Percentiles rank a stretch among this genome's conserved stretches.
Evolutionary conservation across 1,284 basidiomycete species (phyloP).

Genomic region (Wallemia hederae): DNA sequence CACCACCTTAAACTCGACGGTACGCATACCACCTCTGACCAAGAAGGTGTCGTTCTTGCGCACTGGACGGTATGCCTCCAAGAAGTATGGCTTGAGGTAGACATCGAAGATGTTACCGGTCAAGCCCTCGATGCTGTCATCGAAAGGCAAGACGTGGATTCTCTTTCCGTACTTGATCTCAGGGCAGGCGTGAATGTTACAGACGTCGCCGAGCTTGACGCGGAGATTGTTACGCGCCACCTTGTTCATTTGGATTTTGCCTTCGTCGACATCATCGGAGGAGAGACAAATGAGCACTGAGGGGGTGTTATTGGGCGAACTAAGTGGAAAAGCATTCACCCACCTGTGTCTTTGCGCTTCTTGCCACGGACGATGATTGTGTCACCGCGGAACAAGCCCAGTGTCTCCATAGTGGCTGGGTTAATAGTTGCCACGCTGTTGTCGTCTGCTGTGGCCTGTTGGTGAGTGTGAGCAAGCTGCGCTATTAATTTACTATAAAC

Average conservation of each 20-base stretch:
- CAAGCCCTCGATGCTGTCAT: constrained; percentile 86
- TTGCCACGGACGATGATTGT: constrained; percentile 78
- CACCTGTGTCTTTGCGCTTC: constrained; percentile 58
- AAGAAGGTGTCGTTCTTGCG: constrained; percentile 96
- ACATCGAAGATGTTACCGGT: constrained; percentile 98
- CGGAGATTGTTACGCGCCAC: constrained; percentile 95
- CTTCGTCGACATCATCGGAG: constrained; percentile 87
- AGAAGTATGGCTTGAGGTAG: constrained; percentile 94
- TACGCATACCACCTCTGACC: constrained; percentile 85
- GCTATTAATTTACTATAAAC: not conserved
- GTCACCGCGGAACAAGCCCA: constrained; percentile 82
- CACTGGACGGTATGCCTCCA: constrained; percentile 88
- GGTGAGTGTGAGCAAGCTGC: not conserved
- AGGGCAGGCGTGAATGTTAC: constrained; percentile 77
- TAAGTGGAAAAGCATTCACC: not conserved
- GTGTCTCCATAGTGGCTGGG: constrained; percentile 82
- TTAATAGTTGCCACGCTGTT: constrained; percentile 80
- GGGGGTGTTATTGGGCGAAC: constrained; percentile 1
- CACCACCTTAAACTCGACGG: constrained; percentile 96
- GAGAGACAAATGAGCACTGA: constrained; percentile 72
- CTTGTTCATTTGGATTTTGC: constrained; percentile 95
- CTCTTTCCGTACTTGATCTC: constrained; percentile 99
- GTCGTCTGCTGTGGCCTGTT: constrained; percentile 44
- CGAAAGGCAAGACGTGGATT: constrained; percentile 86
- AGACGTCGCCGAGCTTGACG: constrained; percentile 86